phyloP scores from a whole-genome alignment of 768 basidiomycete genomes.

The Trametes villosa region DNA sequence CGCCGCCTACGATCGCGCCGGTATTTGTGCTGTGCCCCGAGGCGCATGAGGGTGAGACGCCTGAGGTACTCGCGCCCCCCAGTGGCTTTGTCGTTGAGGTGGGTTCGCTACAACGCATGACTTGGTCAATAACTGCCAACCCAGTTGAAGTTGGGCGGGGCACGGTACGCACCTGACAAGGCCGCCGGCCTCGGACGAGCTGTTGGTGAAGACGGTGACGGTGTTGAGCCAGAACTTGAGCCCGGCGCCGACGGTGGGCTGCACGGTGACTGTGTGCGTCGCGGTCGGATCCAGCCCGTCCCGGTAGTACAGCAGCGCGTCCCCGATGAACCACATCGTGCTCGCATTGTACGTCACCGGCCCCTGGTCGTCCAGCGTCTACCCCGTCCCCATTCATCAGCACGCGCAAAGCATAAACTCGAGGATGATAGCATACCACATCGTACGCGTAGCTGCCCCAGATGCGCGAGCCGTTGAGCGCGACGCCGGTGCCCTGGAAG shows the following conservation, averaged over 20 bases:
- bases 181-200: background rate
- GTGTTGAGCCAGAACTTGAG: constrained; percentile 27
- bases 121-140: background rate
- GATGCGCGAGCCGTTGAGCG: constrained; percentile 22
- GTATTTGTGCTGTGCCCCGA: constrained; percentile 20
- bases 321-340: constrained; percentile 43
- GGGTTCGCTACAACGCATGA: background rate
- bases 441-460: constrained; percentile 34
- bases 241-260: constrained; percentile 52
- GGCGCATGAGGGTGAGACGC: background rate
- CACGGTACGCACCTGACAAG: background rate
- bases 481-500: constrained; percentile 46
- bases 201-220: constrained; percentile 15
- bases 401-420: background rate
- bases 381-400: no score
- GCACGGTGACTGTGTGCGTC: constrained; percentile 54
- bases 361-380: constrained; percentile 48
- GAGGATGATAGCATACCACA: constrained; percentile 25
- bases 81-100: background rate
- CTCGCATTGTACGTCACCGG: constrained; percentile 47
- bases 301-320: constrained; percentile 64
- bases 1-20: constrained; percentile 26
- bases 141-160: background rate
- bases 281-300: constrained; percentile 57
- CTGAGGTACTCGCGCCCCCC: background rate